Base-by-base conservation (phyloP, 495 filamentous ascomycete species). In the Schizothecium vesticola region DNA sequence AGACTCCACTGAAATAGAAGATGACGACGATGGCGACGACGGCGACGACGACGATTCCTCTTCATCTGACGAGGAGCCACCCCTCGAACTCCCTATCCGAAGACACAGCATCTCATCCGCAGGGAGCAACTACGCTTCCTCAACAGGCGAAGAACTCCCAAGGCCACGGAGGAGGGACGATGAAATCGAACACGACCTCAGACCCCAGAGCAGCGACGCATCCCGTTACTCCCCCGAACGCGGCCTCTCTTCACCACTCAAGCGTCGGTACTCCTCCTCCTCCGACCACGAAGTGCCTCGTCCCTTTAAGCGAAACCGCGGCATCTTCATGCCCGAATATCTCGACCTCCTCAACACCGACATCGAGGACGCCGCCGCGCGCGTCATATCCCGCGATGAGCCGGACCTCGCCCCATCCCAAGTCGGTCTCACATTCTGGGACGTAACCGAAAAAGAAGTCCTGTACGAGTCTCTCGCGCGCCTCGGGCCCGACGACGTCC, bases 381-480 rank as follows among this genome's bases (percentile, higher is more conserved):
- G 74, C 10, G 69, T 77, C 29, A 25, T 79, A 3, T 60, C 70
- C 1, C 67, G 67, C 33, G 74, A 70, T 36, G 64, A 59, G 7
- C 28, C 26, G 11, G 19, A 51, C 9, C 68, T 84, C 6, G 22
- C 22, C 1, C 22, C 71, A n/a, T 85, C 84, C 3, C 89, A 92
- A 69, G 76, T 91, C 73, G 92, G 92, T 23, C 80, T 85, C 22
- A 87, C 89, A 11, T 63, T 77, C 16, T 98, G 94, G 94, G 88
- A 85, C 0, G 60, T 77, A 0, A 70, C 78, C 7, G 94, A 97
- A 75, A 95, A 95, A 72, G 77, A 83, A 21, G 62, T 77, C 2
- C 86, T 97, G 63, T 96, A 93, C 76, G 77, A 83, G 7, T 81
- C 84, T 1, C 76, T 96, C 13, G 81, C 84, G 3, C 82, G 85